Base-by-base conservation (phyloP, 345 rosid species). In the Hypericum androsaemum region DNA sequence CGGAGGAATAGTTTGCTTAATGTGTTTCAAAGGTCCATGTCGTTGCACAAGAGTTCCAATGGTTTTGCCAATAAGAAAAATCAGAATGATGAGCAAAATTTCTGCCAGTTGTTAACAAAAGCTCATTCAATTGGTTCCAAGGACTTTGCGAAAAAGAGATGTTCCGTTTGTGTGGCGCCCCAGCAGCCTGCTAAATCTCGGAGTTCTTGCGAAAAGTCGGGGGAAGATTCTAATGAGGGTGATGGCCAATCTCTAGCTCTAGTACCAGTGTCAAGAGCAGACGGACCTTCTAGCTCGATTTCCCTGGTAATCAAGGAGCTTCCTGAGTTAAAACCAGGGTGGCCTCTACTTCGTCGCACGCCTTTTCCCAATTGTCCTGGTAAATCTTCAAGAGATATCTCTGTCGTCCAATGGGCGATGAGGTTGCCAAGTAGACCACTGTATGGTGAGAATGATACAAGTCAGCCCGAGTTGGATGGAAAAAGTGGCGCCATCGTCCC, bases 311-410 rank as follows among this genome's bases (percentile, higher is more conserved):
- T 71, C 13, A 70, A 54, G 62, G 71, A 74, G 58, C 55, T 74
- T 63, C 82, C 94, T 59, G 85, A 76, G 57, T 42, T 58, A 52
- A 79, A 68, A 53, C 88, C 96, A 12, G 89, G 98, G 41, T 85
- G 98, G 98, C 90, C 98, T 39, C 67, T 84, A 58, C 94, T 77
- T 57, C 75, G 81, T 39, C 81, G 68, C 48, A 61, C 82, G 22
- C 46, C 54, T 48, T 59, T 62, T 38, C 38, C 74, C 0, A 64
- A 81, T 39, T 44, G 50, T 11, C 59, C 68, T 38, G 63, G 64
- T 43, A 63, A 64, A 50, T 69, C 82, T 48, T 67, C 72, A 5
- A 74, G 87, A 60, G 64, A 79, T 64, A 74, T 81, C 63, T 79
- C 39, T 15, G 65, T 51, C 36, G 71, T 66, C 50, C 65, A 60